phyloP scores from a whole-genome alignment of 2,329 filamentous ascomycete genomes.

The Fusarium sp. region DNA sequence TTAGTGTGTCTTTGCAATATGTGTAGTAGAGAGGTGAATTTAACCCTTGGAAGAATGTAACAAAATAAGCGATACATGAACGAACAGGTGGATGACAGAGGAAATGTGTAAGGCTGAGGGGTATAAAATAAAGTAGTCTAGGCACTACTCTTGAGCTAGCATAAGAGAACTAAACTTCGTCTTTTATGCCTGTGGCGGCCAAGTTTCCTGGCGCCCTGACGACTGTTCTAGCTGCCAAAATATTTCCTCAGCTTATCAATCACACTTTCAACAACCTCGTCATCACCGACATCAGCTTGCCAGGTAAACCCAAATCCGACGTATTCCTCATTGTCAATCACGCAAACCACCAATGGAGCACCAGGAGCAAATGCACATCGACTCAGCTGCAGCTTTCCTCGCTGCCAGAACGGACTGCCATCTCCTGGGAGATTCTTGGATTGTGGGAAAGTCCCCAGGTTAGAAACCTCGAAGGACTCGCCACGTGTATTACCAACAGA shows the following conservation, averaged over 20 bases:
- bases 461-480: slow-evolving; percentile 12
- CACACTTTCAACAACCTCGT: neutral
- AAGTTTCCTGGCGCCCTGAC: neutral
- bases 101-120: too few species aligned
- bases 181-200: too few species aligned
- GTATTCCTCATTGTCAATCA: neutral
- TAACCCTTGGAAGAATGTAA: too few species aligned
- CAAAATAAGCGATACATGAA: too few species aligned
- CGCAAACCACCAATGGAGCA: neutral
- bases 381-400: slow-evolving; percentile 1
- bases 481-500: neutral
- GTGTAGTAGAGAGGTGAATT: too few species aligned
- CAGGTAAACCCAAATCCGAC: slow-evolving; percentile 8
- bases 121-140: too few species aligned
- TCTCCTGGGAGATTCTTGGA: neutral
- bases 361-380: slow-evolving; percentile 9
- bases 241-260: neutral
- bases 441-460: neutral
- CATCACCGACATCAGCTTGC: slow-evolving; percentile 6
- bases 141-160: neutral
- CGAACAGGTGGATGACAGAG: too few species aligned
- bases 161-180: neutral
- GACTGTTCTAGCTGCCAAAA: neutral
- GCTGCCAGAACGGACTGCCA: neutral
- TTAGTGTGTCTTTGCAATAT: too few species aligned